phyloP scores from a whole-genome alignment of 1,284 basidiomycete species.

The Trichosporon asahii region DNA sequence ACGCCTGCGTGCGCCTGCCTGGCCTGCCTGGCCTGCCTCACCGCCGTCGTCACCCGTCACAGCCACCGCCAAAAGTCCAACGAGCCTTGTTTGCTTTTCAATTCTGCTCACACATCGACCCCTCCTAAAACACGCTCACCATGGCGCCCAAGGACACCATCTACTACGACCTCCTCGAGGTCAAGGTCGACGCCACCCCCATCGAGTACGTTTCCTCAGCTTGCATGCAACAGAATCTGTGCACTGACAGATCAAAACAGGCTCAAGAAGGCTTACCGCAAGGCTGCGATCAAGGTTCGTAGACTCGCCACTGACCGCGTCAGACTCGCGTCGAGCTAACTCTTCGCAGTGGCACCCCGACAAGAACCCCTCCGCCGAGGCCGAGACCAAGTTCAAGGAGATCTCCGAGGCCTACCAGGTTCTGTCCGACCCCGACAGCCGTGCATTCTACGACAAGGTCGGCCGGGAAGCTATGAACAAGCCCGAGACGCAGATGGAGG shows the following conservation, averaged over 20 bases:
- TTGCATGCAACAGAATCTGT: background rate
- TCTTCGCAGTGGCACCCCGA: slow-evolving; percentile 78
- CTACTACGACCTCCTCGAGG: slow-evolving; percentile 50
- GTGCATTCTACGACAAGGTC: slow-evolving; percentile 92
- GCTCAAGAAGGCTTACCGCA: slow-evolving; percentile 93
- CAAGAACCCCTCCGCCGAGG: slow-evolving; percentile 82
- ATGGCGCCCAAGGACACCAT: slow-evolving; percentile 47
- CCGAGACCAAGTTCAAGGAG: slow-evolving; percentile 90
- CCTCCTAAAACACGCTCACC: slow-evolving; percentile 5
- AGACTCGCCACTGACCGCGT: background rate
- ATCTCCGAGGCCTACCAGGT: slow-evolving; percentile 91
- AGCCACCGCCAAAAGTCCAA: slow-evolving; percentile 10
- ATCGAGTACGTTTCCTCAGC: slow-evolving; percentile 40
- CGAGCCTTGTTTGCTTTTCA: background rate
- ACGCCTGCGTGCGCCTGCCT: background rate
- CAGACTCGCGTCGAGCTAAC: background rate
- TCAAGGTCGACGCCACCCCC: slow-evolving; percentile 46
- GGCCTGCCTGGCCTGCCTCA: background rate
- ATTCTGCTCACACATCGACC: background rate
- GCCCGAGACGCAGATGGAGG: slow-evolving; percentile 55
- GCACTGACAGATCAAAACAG: slow-evolving; percentile 24
- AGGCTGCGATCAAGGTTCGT: slow-evolving; percentile 83
- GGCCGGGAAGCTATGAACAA: slow-evolving; percentile 60
- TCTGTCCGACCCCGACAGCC: slow-evolving; percentile 76
- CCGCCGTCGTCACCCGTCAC: slow-evolving; percentile 6